Evolutionary conservation across 2,329 filamentous ascomycete genomes (phyloP), one percentile per base, ranked within the genome.

Genomic region (Exophiala sp.): DNA sequence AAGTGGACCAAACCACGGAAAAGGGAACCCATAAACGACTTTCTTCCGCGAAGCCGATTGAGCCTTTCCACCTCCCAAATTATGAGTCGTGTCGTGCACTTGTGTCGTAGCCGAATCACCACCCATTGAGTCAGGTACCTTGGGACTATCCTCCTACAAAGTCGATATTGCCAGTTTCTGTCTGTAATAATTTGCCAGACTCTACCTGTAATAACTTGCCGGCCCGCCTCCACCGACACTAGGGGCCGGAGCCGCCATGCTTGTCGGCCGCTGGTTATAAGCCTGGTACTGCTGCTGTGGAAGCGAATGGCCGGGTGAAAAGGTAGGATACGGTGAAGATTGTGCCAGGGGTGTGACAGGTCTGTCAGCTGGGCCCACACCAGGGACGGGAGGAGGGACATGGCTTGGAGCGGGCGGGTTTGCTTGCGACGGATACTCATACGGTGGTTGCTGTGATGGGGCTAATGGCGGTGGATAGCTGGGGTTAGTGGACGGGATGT

Each of bases 401-500:
- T 63, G 59, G 21, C 21, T 51, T 10, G 58, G 62, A 8, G 59
- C 48, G 5, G 54, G 49, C 10, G 58, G 60, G 35, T 51, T 50
- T n/a, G 47, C 46, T 1, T 43, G 32, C 18, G 52, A 21, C n/a
- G 47, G 53, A 42, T 63, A 63, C 36, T 54, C 54, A n/a, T 58
- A 58, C 2, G 54, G 49, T 3, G 54, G 49, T 41, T 33, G 46
- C 24, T 20, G 50, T 47, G 49, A 43, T 12, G 52, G 53, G 41
- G 54, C 47, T 35, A 52, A 53, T n/a, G 58, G 38, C 18, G 49
- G 45, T 29, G 58, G 91, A 94, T 63, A 97, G 84, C 18, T 43
- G n/a, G 41, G 20, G 12, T 43, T 43, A 74, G 89, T 95, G 70
- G 96, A 45, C 10, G 52, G 47, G 10, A 47, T 47, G 16, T 53